These are phyloP conservation scores for Hydnomerulius pinastri DNA, from an alignment of 768 basidiomycete species.

Conservation along the genomic window DNA sequence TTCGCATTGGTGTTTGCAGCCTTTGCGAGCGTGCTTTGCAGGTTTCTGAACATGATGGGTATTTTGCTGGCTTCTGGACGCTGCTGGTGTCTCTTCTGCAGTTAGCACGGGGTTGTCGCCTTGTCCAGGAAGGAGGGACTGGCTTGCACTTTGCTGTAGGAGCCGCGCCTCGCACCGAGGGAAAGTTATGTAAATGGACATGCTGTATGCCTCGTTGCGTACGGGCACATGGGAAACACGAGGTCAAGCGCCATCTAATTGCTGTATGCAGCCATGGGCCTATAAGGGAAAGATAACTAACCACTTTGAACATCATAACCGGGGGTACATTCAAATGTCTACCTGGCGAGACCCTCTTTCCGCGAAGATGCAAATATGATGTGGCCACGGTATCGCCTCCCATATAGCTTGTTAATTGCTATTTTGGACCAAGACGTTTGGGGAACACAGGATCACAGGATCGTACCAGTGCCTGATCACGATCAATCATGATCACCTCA, in stretches of 20 bases:
- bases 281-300: neutral
- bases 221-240: conserved; percentile 20
- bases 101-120: neutral
- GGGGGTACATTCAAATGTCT: neutral
- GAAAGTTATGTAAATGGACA: conserved; percentile 18
- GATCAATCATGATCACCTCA: neutral
- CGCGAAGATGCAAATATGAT: neutral
- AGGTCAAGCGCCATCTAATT: conserved; percentile 12
- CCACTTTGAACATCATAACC: neutral
- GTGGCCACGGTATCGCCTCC: neutral
- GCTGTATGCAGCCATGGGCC: neutral
- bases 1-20: conserved; percentile 20
- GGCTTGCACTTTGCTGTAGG: neutral
- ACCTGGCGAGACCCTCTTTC: neutral
- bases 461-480: neutral
- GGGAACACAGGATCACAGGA: neutral
- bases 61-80: neutral
- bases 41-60: conserved; percentile 46
- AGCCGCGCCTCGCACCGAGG: neutral
- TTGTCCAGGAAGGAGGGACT: neutral
- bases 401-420: neutral
- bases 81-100: conserved; percentile 1
- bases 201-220: conserved; percentile 7
- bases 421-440: no score
- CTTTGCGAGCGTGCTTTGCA: conserved; percentile 42